These are phyloP conservation scores for Ustanciosporium gigantosporum DNA, from an alignment of 1,284 basidiomycete genomes.

Conservation along the genomic window DNA sequence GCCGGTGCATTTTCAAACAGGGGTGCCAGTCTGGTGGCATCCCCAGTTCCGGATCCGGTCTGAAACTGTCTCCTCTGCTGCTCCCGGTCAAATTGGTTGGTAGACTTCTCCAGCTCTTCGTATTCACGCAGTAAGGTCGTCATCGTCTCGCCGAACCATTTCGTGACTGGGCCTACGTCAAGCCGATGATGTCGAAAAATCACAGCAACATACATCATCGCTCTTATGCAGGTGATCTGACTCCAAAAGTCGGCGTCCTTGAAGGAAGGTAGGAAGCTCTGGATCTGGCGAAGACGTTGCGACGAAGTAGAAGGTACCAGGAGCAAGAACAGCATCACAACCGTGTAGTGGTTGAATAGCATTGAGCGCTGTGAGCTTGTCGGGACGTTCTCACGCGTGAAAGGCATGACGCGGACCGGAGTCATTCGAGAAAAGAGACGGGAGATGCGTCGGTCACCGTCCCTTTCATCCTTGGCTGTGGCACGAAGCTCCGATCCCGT, in stretches of 20 bases:
- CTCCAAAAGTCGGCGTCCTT: slow-evolving; percentile 71
- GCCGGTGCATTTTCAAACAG: slow-evolving; percentile 31
- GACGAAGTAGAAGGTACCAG: slow-evolving; percentile 70
- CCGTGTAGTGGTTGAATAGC: slow-evolving; percentile 82
- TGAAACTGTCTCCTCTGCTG: slow-evolving; percentile 8
- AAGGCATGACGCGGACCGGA: slow-evolving; percentile 71
- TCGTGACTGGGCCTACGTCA: slow-evolving; percentile 67
- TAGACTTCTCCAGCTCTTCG: slow-evolving; percentile 48
- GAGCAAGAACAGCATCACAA: slow-evolving; percentile 75
- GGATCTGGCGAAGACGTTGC: slow-evolving; percentile 69
- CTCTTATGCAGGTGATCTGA: slow-evolving; percentile 74
- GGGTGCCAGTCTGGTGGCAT: slow-evolving; percentile 11
- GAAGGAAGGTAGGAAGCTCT: slow-evolving; percentile 71
- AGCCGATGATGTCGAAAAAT: slow-evolving; percentile 70
- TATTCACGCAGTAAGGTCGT: slow-evolving; percentile 69
- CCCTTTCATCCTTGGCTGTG: slow-evolving; percentile 9
- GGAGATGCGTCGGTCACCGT: slow-evolving; percentile 65
- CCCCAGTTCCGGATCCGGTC: not conserved
- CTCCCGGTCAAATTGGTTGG: slow-evolving; percentile 14
- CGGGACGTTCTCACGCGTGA: slow-evolving; percentile 46
- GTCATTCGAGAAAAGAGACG: slow-evolving; percentile 78
- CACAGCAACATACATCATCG: slow-evolving; percentile 75
- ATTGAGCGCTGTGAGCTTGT: slow-evolving; percentile 73
- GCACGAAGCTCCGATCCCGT: slow-evolving; percentile 63
- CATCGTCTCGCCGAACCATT: slow-evolving; percentile 74